A percentile compares a stretch with the other conserved stretches of the same genome.
Evolutionary conservation across 805 yeast species (phyloP).

Genomic region (Saccharomycopsis amapae): DNA sequence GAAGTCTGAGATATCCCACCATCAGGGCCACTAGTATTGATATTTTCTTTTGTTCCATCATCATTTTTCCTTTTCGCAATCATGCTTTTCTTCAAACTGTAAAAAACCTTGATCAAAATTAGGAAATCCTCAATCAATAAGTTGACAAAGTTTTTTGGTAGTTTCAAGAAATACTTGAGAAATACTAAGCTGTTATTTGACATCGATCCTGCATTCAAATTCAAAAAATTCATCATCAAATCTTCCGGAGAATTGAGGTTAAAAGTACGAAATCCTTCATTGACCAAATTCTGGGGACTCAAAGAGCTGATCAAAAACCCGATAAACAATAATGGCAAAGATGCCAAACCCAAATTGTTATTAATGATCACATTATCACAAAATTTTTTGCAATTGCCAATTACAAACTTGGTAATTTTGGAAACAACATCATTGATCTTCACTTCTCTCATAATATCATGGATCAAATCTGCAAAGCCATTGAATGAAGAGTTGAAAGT

Average conservation of each 20-base stretch:
- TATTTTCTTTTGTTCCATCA: too few relatives aligned
- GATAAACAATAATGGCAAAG: conserved; percentile 42
- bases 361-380: conserved; percentile 31
- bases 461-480: conserved; percentile 20
- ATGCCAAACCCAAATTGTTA: conserved; percentile 45
- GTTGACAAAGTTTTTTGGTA: conserved; percentile 32
- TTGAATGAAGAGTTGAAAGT: conserved; percentile 11
- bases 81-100: conserved; percentile 25
- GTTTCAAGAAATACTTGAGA: conserved; percentile 26
- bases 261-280: conserved; percentile 26
- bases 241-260: conserved; percentile 21
- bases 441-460: conserved; percentile 20
- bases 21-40: too few relatives aligned
- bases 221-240: conserved; percentile 17
- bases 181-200: conserved; percentile 21
- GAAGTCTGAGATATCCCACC: too few relatives aligned
- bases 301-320: conserved; percentile 22
- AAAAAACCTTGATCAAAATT: conserved; percentile 37
- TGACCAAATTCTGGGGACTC: conserved; percentile 26
- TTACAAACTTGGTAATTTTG: conserved; percentile 23
- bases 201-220: conserved; percentile 18
- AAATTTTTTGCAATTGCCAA: conserved; percentile 24
- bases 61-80: not conserved
- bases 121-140: conserved; percentile 42
- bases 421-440: conserved; percentile 7